Evolutionary conservation across 257 asterid genomes (phyloP).

Genomic region (Solanum pimpinellifolium): DNA sequence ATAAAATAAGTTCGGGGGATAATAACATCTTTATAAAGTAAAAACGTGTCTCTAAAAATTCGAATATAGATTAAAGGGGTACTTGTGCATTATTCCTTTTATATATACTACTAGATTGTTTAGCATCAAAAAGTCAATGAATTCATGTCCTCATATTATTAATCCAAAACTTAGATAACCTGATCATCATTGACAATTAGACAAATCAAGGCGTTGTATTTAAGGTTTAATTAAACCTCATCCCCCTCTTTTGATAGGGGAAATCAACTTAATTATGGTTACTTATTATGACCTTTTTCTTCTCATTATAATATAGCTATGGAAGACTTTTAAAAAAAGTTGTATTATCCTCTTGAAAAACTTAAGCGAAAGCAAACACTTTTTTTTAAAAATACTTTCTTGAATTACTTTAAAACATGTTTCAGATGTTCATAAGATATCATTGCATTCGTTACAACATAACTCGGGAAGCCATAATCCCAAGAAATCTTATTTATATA

Average conservation of each 20-base stretch:
- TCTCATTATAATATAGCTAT: background rate
- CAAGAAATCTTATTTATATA: no score
- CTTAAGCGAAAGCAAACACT: background rate
- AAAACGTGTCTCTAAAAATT: no score
- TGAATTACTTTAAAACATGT: no score
- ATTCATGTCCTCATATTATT: background rate
- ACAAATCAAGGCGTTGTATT: background rate
- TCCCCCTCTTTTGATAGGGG: background rate
- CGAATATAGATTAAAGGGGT: fast-evolving
- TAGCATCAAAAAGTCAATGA: background rate
- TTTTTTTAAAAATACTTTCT: background rate
- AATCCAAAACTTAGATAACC: background rate
- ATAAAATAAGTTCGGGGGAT: no score
- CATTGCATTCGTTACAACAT: no score
- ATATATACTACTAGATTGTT: background rate
- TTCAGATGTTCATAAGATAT: no score
- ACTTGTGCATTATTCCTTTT: no score
- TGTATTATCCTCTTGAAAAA: background rate
- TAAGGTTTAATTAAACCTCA: background rate
- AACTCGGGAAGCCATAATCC: no score
- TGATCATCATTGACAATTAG: background rate
- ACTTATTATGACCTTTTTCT: background rate
- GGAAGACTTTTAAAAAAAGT: background rate
- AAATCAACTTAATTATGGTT: background rate
- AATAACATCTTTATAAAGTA: no score